Conservation (phyloP, 305 asterid genomes). For the Fraxinus dipetala region DNA sequence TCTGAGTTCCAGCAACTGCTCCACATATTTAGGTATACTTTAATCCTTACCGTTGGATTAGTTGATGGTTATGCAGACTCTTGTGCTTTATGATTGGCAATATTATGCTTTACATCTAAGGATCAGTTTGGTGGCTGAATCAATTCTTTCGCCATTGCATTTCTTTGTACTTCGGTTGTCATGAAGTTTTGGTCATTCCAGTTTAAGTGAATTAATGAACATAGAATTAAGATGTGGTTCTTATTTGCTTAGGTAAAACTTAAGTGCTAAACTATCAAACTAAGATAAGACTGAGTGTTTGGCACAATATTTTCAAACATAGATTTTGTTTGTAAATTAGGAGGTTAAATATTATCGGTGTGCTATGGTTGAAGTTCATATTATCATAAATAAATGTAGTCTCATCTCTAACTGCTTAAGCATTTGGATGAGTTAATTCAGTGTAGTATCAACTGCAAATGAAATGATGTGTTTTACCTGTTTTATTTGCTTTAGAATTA, state of each 20-base stretch:
- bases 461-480: no score
- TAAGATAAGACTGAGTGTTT: not conserved
- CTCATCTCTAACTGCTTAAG: no score
- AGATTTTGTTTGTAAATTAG: not conserved
- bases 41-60: not conserved
- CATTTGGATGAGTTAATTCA: no score
- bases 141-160: not conserved
- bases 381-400: no score
- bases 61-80: not conserved
- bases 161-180: not conserved
- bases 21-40: conserved; percentile 68
- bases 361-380: not conserved
- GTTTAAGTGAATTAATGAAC: not conserved
- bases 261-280: not conserved
- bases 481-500: no score
- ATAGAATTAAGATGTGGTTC: not conserved
- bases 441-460: no score
- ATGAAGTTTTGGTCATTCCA: not conserved
- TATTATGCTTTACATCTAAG: not conserved
- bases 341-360: not conserved
- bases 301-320: not conserved
- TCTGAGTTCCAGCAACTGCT: conserved; percentile 93
- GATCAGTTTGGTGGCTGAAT: not conserved
- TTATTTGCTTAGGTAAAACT: not conserved
- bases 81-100: not conserved